Evolutionary conservation across 1,284 basidiomycete genomes (phyloP), one percentile per base, ranked within the genome.

Genomic region (Heterobasidion parviporum): DNA sequence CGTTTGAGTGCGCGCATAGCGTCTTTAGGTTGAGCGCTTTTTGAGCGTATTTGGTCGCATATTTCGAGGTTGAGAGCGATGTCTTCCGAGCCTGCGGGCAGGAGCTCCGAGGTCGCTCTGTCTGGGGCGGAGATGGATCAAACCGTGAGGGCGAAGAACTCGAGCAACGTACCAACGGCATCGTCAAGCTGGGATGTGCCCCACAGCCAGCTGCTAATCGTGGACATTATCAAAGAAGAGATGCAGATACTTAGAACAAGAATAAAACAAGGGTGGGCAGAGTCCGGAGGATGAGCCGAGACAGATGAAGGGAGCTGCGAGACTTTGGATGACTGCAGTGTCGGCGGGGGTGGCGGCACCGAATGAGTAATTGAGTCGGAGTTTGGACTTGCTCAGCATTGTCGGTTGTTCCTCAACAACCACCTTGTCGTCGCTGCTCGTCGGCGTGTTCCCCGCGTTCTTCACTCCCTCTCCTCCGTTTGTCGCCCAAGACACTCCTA

Each of bases 31-130:
- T 82, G 81, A 0, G 91, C 89, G 46, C 89, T 85, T 74, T 96
- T 96, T 15, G 94, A 93, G 56, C 94, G 83, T 67, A 99, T 94
- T 72, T 96, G 88, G 73, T 99, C 96, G 62, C 93, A 94, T 76
- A 98, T 92, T 68, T 98, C 94, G 60, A 99, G 87, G 65, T 93
- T 94, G 61, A 94, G 79, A 2, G 92, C 92, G 48, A 98, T 95
- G 70, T 98, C 94, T 69, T 96, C 93, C 54, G 81, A 71, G 50
- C 88, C 89, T 54, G 80, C 75, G 45, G 93, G 92, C 53, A 94
- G 73, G 35, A 94, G 77, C 69, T 95, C 92, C 12, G 92, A 94
- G 20, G 94, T 96, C 46, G 92, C 91, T 74, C 92, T 94, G 74
- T 94, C 93, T 93, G 62, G 51, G 7, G 34, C 46, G 16, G 8